Percentiles rank a stretch among this genome's conserved stretches.
phyloP scores from a whole-genome alignment of 2,329 filamentous ascomycete species.

The Eutypa lata region DNA sequence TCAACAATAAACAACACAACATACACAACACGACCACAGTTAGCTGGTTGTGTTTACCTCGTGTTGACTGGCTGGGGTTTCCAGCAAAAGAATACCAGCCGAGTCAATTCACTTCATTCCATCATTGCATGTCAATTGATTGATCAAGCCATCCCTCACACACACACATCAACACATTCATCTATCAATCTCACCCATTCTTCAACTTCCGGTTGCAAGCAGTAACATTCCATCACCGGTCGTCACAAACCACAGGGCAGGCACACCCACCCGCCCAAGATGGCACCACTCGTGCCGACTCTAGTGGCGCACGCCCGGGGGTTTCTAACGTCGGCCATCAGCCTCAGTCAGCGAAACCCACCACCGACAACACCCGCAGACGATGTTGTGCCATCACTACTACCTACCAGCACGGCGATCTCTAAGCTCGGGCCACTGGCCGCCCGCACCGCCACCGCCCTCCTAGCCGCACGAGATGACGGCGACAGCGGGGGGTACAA shows the following conservation, averaged over 20 bases:
- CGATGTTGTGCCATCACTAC: no score
- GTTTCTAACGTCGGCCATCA: conserved; percentile 20
- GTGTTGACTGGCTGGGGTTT: conserved; percentile 22
- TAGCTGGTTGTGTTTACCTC: conserved; percentile 10
- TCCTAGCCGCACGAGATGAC: conserved; percentile 41
- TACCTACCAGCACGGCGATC: conserved; percentile 14
- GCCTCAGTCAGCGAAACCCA: background rate
- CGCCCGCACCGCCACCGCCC: conserved; percentile 38
- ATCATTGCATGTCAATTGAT: background rate
- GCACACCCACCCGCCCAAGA: conserved; percentile 10
- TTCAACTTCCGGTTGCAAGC: background rate
- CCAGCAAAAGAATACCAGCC: conserved; percentile 22
- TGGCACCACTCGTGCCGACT: conserved; percentile 30
- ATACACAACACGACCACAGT: background rate
- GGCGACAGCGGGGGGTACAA: conserved; percentile 22
- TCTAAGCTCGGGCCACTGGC: conserved; percentile 39
- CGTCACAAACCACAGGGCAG: conserved; percentile 2
- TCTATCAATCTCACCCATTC: background rate
- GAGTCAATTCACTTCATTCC: conserved; percentile 5
- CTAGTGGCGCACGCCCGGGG: conserved; percentile 27
- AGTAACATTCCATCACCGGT: background rate
- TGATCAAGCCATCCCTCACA: no score
- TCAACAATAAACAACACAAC: background rate
- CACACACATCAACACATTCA: background rate
- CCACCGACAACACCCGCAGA: no score